Evolutionary conservation across 1,284 basidiomycete genomes (phyloP), one percentile per base, ranked within the genome.

Genomic region (Rhodotorula sp.): DNA sequence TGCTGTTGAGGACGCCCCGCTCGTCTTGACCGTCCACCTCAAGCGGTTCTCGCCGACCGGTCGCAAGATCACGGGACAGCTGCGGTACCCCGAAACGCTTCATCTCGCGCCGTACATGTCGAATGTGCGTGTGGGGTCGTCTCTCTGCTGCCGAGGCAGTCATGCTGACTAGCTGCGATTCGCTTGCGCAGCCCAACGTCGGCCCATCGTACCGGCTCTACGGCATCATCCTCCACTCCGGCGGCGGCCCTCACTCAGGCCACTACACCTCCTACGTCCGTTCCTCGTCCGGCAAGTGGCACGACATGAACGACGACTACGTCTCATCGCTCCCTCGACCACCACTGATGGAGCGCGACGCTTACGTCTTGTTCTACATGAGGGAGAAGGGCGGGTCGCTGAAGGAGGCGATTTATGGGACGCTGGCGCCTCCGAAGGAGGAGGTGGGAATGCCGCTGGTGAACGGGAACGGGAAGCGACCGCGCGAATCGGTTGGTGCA

Each of bases 1-100:
- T 79, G 90, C 90, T 22, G 83, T 99, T 64, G 88, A 95, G 65
- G 86, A 92, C 67, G 90, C 94, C 2, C 96, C 96, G 1, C 82
- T 87, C 29, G 89, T 94, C n/a, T 85, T 99, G 47, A 97, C 94
- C 0, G 84, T 99, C n/a, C 96, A 99, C 78, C 83, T 99, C 52
- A 99, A 99, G 82, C 88, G 96, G 27, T 99, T 99, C 81, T 90
- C 90, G 17, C 90, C 91, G 0, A 84, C 90, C 60, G 95, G 95
- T 29, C 85, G 89, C 68, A 98, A 98, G 82, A 88, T 96, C 57
- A 86, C 85, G 5, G 88, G 90, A 62, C 82, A 83, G 49, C 84
- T 99, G 73, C 83, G 86, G 20, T 99, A 94, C 79, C 88, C 89
- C 27, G 89, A 94, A 62, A 84, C 81, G 9, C 80, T 99, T n/a